phyloP scores from a whole-genome alignment of 495 filamentous ascomycete genomes.

The Lichina pygmaea region DNA sequence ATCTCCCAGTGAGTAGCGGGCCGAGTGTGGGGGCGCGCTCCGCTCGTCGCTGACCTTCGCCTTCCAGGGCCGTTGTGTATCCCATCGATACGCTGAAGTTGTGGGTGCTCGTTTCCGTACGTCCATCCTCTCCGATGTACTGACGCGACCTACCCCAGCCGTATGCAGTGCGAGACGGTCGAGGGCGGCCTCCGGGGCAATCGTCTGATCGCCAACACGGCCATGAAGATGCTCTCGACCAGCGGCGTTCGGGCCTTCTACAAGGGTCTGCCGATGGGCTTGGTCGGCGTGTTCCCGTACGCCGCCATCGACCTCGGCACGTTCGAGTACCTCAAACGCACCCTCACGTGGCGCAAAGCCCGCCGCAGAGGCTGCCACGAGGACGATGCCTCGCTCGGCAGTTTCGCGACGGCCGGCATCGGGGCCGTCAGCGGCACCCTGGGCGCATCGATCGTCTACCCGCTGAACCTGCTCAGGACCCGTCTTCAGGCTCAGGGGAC shows the following conservation, averaged over 20 bases:
- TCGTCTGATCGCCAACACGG: slow-evolving; percentile 53
- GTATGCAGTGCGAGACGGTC: slow-evolving; percentile 86
- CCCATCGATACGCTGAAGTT: slow-evolving; percentile 96
- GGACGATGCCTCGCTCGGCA: slow-evolving; percentile 51
- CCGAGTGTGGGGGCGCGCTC: neutral
- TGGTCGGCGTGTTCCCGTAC: slow-evolving; percentile 93
- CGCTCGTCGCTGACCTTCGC: neutral
- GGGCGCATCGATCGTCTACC: slow-evolving; percentile 83
- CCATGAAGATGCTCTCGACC: slow-evolving; percentile 55
- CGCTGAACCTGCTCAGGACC: slow-evolving; percentile 81
- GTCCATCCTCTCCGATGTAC: neutral
- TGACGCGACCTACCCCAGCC: slow-evolving; percentile 17
- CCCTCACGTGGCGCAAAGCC: slow-evolving; percentile 42
- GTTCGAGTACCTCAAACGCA: slow-evolving; percentile 74
- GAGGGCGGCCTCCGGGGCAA: slow-evolving; percentile 65
- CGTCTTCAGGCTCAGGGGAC: slow-evolving; percentile 89
- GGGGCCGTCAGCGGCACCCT: slow-evolving; percentile 79
- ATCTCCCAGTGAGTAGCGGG: slow-evolving; percentile 46
- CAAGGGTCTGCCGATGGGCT: slow-evolving; percentile 72
- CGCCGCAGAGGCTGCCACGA: slow-evolving; percentile 41
- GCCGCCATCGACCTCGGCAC: slow-evolving; percentile 88
- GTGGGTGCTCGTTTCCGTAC: slow-evolving; percentile 15
- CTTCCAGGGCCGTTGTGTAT: slow-evolving; percentile 58
- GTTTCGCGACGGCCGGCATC: slow-evolving; percentile 55
- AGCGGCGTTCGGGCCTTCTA: slow-evolving; percentile 59